These are phyloP conservation scores for Roridomyces roridus DNA, from an alignment of 768 basidiomycete species.

Conservation along the genomic window DNA sequence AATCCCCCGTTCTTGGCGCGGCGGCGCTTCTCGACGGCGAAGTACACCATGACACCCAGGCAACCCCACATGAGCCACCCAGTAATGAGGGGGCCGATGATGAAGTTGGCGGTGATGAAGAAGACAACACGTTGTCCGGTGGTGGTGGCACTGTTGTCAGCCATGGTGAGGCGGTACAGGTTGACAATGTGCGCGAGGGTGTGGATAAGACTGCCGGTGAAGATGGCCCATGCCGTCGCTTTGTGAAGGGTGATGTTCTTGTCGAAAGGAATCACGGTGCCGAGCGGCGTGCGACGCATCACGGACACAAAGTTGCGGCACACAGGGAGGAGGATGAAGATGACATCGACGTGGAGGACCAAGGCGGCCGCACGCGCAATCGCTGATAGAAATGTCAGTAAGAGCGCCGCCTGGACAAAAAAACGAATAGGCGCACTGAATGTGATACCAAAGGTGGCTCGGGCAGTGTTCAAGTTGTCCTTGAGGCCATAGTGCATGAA, in stretches of 20 bases:
- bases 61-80: conserved; percentile 87
- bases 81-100: conserved; percentile 81
- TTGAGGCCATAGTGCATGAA: conserved; percentile 63
- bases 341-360: conserved; percentile 88
- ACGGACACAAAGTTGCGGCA: conserved; percentile 95
- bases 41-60: conserved; percentile 85
- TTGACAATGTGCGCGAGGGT: conserved; percentile 88
- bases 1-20: conserved; percentile 65
- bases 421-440: conserved; percentile 46
- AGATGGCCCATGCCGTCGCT: conserved; percentile 90
- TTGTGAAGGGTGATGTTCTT: conserved; percentile 94
- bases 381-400: conserved; percentile 46
- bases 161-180: conserved; percentile 70
- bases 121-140: conserved; percentile 62
- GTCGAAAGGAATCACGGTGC: conserved; percentile 91
- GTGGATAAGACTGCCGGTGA: conserved; percentile 79
- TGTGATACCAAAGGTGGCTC: conserved; percentile 61
- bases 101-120: conserved; percentile 82
- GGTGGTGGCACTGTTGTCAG: conserved; percentile 58
- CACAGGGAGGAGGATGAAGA: conserved; percentile 93
- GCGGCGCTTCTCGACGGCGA: conserved; percentile 81
- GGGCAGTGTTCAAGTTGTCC: conserved; percentile 61
- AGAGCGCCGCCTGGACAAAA: not conserved
- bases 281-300: conserved; percentile 85
- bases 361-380: conserved; percentile 90